Conservation (phyloP, 2,329 filamentous ascomycete species). For the Tolypocladium amazonense region DNA sequence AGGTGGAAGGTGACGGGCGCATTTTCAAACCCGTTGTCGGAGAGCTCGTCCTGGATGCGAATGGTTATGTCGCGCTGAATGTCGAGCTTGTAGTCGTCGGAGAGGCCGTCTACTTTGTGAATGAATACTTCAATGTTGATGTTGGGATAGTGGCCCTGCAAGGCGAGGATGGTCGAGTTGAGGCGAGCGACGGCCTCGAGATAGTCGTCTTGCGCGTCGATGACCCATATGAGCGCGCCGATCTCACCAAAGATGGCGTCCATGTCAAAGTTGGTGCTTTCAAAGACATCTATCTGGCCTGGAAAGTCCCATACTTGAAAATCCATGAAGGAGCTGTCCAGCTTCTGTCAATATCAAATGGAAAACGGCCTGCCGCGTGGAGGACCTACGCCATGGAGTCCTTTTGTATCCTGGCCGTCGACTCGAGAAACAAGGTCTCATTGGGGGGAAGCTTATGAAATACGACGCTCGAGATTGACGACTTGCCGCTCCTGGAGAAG, state of each 20-base stretch:
- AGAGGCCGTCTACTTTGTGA: slow-evolving; percentile 96
- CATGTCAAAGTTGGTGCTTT: slow-evolving; percentile 80
- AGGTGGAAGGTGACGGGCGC: slow-evolving; percentile 90
- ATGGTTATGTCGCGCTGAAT: slow-evolving; percentile 96
- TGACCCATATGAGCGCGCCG: slow-evolving; percentile 94
- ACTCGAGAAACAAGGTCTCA: slow-evolving; percentile 92
- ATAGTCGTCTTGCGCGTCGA: slow-evolving; percentile 97
- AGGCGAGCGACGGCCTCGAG: slow-evolving; percentile 80
- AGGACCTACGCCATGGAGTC: slow-evolving; percentile 79
- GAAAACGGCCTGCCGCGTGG: not conserved
- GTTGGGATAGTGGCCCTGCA: slow-evolving; percentile 80
- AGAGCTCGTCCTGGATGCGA: slow-evolving; percentile 90
- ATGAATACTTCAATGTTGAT: slow-evolving; percentile 99
- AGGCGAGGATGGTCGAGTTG: slow-evolving; percentile 78
- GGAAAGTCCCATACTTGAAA: slow-evolving; percentile 98
- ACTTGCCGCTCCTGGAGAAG: slow-evolving; percentile 75
- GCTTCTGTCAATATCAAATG: slow-evolving; percentile 8
- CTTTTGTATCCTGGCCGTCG: slow-evolving; percentile 87
- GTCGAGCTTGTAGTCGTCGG: slow-evolving; percentile 91
- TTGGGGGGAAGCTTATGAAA: slow-evolving; percentile 96
- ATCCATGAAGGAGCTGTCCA: slow-evolving; percentile 85
- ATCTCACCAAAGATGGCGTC: slow-evolving; percentile 91
- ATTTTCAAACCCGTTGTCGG: slow-evolving; percentile 86
- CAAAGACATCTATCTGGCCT: slow-evolving; percentile 80
- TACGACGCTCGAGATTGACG: slow-evolving; percentile 97